Base-by-base conservation (phyloP, 2,329 filamentous ascomycete species). In the Penicillium glabrum region DNA sequence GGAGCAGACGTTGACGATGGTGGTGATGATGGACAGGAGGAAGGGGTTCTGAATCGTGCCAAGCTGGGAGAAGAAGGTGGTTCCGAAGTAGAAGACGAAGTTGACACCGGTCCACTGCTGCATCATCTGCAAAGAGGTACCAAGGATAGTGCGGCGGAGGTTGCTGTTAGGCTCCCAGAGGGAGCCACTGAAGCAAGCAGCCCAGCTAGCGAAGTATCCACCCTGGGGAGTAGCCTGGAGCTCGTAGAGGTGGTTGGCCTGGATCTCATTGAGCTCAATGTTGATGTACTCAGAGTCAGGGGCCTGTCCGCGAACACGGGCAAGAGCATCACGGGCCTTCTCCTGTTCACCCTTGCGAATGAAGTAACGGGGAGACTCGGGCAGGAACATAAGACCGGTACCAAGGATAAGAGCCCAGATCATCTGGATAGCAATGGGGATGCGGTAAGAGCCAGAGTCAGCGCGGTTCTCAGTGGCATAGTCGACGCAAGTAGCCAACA, bases 231-330 rank as follows among this genome's bases (percentile, higher is more conserved):
- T 87, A 57, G 88, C 78, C 49, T 84, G 68, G 66, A 87, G 81
- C 81, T 96, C 92, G 72, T 93, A 92, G 77, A 90, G 89, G 76
- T 93, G 85, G 82, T 96, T 96, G 80, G 91, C 91, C 58, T 95
- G 83, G 63, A 96, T 91, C 79, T 96, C 91, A 44, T 89, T 84
- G 46, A 96, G 82, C 77, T 96, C 91, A 60, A 85, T 79, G 77
- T 89, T 85, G 76, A 96, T 87, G 74, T 85, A 92, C 61, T 89
- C 83, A 23, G 89, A 93, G 53, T 89, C 85, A 52, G 76, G 69
- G 48, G 88, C 82, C 78, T 96, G 89, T 59, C 89, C 89, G 72
- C 91, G 89, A 31, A 96, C 84, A 56, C 81, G 83, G 56, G 84
- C 76, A 7, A 96, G 83, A 13, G 85, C 78, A 1, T 75, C 59